Evolutionary conservation across 1,284 basidiomycete genomes (phyloP), one percentile per base, ranked within the genome.

Genomic region (Thecaphora thlaspeos): DNA sequence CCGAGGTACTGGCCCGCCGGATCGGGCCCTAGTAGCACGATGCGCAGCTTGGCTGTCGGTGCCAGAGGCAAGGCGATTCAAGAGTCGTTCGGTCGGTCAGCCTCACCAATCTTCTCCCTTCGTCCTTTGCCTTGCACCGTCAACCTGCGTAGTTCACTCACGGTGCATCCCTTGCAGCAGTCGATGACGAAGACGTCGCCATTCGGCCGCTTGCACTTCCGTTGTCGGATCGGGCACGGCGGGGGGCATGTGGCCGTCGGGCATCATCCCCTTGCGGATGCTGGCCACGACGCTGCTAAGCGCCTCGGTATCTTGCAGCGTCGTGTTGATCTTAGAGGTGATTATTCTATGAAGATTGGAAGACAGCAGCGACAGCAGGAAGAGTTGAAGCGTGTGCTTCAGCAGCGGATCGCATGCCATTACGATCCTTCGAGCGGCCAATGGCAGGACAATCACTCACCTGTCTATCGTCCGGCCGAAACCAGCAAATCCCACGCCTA

Each of bases 181-280:
- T 18, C 62, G 52, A 19, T 42, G 38, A 7, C 62, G 57, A 7
- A 65, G 48, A 2, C 64, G 50, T 17, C 51, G 55, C 57, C 56
- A 67, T 19, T 63, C 58, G 9, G 52, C 43, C 37, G 52, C 55
- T 37, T 59, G 56, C 38, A 44, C 59, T 28, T 58, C 52, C 2
- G 42, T 36, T 11, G 55, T 44, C 1, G 61, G 64, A 43, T 65
- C 62, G 10, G 57, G 45, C 2, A 61, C 57, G 8, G 62, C 55
- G 0, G 62, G 54, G 14, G 62, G 51, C 10, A 65, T 32, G 34
- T 65, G 62, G 32, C 62, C 62, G 28, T 52, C 26, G 2, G 62
- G 62, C 36, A 65, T 43, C 43, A 65, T 39, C 12, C 49, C 54
- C 21, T 24, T 28, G 18, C 57, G 53, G 5, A 60, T 43, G 45